Percentiles rank a stretch among this genome's conserved stretches.
Evolutionary conservation across 2,329 filamentous ascomycete species (phyloP).

Genomic region (Cladophialophora exuberans): DNA sequence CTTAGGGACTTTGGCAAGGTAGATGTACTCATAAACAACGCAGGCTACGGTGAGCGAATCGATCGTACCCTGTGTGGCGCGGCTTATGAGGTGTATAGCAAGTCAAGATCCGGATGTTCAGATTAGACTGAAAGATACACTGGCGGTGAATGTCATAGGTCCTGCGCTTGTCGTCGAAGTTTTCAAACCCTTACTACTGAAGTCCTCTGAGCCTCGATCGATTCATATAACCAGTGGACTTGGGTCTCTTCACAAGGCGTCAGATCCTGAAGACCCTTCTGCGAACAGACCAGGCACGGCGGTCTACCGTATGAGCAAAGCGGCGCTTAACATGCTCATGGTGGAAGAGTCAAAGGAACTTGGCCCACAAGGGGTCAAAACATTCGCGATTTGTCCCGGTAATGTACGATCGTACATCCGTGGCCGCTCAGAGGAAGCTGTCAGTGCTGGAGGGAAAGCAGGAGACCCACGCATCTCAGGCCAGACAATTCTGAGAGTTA

Average conservation of each 20-base stretch:
- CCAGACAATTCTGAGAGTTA: constrained; percentile 31
- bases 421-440: constrained; percentile 25
- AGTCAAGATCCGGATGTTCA: constrained; percentile 22
- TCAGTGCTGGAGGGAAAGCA: constrained; percentile 17
- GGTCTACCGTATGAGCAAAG: constrained; percentile 47
- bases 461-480: constrained; percentile 32
- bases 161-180: constrained; percentile 18
- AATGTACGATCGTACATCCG: constrained; percentile 51
- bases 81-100: constrained; percentile 10
- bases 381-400: constrained; percentile 51
- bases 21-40: constrained; percentile 41
- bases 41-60: constrained; percentile 27
- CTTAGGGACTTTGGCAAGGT: constrained; percentile 35
- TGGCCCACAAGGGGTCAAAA: constrained; percentile 51
- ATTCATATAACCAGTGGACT: constrained; percentile 45
- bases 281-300: constrained; percentile 21
- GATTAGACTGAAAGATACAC: neutral
- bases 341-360: constrained; percentile 38
- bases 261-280: constrained; percentile 33
- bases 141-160: constrained; percentile 27
- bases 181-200: constrained; percentile 38
- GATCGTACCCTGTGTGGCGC: constrained; percentile 17
- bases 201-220: constrained; percentile 26
- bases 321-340: constrained; percentile 47
- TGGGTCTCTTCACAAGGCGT: constrained; percentile 34